Evolutionary conservation across 2,329 filamentous ascomycete genomes (phyloP).

Genomic region (Talaromyces atroroseus): DNA sequence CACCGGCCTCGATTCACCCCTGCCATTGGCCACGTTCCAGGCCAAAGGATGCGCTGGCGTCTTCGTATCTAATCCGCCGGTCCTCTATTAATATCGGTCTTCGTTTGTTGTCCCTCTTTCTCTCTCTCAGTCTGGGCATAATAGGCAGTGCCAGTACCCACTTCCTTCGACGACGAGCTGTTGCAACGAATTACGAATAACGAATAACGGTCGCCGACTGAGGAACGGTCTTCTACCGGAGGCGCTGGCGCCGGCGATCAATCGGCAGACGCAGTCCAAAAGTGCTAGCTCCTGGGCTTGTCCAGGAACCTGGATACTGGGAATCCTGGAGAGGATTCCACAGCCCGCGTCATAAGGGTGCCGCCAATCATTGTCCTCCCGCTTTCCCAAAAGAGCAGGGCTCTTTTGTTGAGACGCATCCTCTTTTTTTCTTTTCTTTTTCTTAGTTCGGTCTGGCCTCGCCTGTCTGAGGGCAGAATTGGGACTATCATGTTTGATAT

Average conservation of each 20-base stretch:
- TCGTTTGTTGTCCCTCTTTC: neutral
- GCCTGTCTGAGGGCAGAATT: neutral
- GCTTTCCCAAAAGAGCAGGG: constrained; percentile 2
- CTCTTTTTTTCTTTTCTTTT: neutral
- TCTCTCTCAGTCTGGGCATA: neutral
- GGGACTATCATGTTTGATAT: constrained; percentile 3
- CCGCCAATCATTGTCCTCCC: constrained; percentile 4
- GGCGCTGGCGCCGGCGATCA: neutral
- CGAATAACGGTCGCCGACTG: constrained; percentile 3
- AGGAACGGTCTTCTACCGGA: constrained; percentile 3
- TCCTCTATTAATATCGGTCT: neutral
- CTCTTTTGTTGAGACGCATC: neutral
- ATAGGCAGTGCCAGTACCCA: neutral
- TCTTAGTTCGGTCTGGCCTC: neutral
- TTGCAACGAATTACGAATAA: neutral
- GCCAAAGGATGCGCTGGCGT: constrained; percentile 1
- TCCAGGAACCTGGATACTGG: constrained; percentile 5
- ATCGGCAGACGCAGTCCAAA: neutral
- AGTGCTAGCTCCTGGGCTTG: neutral
- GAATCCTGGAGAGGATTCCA: constrained; percentile 5
- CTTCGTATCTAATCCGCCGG: neutral
- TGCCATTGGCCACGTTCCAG: constrained; percentile 4
- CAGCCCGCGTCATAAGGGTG: neutral
- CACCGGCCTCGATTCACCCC: constrained; percentile 4
- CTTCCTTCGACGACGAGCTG: neutral